Conservation (phyloP, 805 yeast genomes). For the Spathaspora sp. region DNA sequence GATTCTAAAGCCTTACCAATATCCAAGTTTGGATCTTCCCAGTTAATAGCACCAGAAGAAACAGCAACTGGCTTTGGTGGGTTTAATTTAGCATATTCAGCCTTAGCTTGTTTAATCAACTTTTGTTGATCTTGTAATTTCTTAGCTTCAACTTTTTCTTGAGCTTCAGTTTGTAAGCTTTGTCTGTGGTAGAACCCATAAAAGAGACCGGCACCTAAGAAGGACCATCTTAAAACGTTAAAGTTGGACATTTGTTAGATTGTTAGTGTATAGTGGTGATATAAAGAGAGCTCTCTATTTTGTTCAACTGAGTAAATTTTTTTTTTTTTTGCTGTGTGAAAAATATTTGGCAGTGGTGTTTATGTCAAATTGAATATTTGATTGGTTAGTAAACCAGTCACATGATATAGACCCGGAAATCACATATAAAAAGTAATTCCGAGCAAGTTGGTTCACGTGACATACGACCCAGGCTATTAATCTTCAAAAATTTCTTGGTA, state of each 20-base stretch:
- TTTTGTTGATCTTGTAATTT: constrained; percentile 65
- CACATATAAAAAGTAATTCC: not conserved
- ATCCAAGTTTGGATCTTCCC: constrained; percentile 90
- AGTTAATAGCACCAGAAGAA: constrained; percentile 51
- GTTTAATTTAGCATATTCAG: constrained; percentile 70
- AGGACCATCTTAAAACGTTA: constrained; percentile 89
- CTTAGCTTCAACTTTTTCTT: constrained; percentile 51
- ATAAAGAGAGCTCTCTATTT: not conserved
- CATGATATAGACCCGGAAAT: not conserved
- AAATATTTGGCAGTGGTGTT: not conserved
- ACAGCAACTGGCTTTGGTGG: constrained; percentile 34
- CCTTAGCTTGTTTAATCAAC: constrained; percentile 84
- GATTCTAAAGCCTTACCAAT: constrained; percentile 66
- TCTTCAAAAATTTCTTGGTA: no score
- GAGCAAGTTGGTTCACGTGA: not conserved
- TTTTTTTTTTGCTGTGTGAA: not conserved
- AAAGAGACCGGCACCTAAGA: constrained; percentile 81
- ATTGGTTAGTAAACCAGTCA: not conserved
- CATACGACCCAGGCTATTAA: no score
- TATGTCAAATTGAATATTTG: constrained; percentile 3
- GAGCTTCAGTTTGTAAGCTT: constrained; percentile 58
- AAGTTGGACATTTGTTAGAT: constrained; percentile 20
- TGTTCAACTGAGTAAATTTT: not conserved
- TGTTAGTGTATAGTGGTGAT: not conserved
- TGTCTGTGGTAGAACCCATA: constrained; percentile 88